Conservation (phyloP, 2,329 filamentous ascomycete species). For the Metarhizium guizhouense region DNA sequence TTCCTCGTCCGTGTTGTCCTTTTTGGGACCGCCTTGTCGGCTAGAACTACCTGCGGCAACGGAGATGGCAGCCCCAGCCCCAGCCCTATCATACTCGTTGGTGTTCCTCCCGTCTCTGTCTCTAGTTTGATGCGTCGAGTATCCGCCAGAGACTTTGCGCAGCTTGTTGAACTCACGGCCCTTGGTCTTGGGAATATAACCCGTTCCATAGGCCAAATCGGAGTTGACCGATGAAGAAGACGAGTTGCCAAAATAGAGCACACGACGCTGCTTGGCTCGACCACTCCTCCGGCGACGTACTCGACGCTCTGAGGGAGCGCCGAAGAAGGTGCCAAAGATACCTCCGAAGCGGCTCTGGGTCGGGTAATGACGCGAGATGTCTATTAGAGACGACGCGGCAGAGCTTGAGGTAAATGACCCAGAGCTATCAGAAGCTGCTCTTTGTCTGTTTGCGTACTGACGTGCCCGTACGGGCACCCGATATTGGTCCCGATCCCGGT, state of each 20-base stretch:
- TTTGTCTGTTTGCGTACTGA: conserved; percentile 6
- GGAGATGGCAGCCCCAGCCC: neutral
- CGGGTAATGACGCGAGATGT: conserved; percentile 52
- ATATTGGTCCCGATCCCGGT: neutral
- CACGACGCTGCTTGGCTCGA: conserved; percentile 39
- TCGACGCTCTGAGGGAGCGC: conserved; percentile 46
- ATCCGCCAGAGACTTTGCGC: conserved; percentile 2
- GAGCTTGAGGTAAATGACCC: conserved; percentile 36
- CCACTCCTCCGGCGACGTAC: conserved; percentile 28
- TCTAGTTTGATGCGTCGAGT: neutral
- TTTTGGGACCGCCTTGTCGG: conserved; percentile 8
- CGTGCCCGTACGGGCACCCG: conserved; percentile 9
- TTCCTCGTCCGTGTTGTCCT: conserved; percentile 45
- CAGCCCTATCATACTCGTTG: neutral
- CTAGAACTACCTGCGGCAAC: neutral
- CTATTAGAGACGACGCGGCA: conserved; percentile 51
- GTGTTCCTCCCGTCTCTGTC: neutral
- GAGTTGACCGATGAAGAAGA: conserved; percentile 60
- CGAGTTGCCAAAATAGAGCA: conserved; percentile 51
- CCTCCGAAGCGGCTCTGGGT: conserved; percentile 39
- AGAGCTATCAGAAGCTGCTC: conserved; percentile 22
- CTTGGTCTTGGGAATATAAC: conserved; percentile 38
- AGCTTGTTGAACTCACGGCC: conserved; percentile 15
- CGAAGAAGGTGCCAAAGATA: conserved; percentile 55
- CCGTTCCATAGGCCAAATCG: conserved; percentile 59